These are phyloP conservation scores for Euphorbia corollata DNA, from an alignment of 441 rosid species.

Conservation along the genomic window DNA sequence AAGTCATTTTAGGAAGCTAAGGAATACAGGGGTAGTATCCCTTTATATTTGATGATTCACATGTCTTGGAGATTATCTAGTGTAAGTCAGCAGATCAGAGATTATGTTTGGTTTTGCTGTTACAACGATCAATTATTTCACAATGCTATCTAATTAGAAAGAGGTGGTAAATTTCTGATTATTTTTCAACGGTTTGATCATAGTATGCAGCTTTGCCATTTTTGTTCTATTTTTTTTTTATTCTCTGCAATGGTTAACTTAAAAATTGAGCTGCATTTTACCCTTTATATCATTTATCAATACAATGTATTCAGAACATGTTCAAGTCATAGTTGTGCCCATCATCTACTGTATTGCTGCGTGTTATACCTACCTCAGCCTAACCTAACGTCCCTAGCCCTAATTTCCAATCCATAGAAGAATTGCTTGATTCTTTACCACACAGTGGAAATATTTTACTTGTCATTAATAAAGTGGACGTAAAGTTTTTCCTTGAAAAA, in stretches of 20 bases:
- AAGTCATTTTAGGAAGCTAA: not conserved
- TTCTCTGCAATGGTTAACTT: not conserved
- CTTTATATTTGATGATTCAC: not conserved
- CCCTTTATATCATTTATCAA: no score
- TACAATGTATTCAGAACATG: not conserved
- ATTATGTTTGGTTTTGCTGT: not conserved
- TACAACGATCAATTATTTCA: not conserved
- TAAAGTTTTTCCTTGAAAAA: slow-evolving; percentile 9
- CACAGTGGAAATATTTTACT: not conserved
- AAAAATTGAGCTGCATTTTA: not conserved
- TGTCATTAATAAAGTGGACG: not conserved
- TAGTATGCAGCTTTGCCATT: not conserved
- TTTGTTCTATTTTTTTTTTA: not conserved
- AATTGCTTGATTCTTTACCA: not conserved
- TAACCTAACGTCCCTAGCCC: not conserved
- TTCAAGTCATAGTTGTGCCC: not conserved
- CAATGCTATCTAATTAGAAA: not conserved
- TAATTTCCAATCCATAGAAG: not conserved
- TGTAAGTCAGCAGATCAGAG: not conserved
- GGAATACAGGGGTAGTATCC: not conserved
- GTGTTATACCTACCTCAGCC: not conserved
- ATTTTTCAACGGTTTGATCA: not conserved
- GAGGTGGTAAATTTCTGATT: not conserved
- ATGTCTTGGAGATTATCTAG: not conserved
- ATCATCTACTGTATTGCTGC: not conserved